Conservation (phyloP, 768 basidiomycete species). For the Pleurotus citrinopileatus region DNA sequence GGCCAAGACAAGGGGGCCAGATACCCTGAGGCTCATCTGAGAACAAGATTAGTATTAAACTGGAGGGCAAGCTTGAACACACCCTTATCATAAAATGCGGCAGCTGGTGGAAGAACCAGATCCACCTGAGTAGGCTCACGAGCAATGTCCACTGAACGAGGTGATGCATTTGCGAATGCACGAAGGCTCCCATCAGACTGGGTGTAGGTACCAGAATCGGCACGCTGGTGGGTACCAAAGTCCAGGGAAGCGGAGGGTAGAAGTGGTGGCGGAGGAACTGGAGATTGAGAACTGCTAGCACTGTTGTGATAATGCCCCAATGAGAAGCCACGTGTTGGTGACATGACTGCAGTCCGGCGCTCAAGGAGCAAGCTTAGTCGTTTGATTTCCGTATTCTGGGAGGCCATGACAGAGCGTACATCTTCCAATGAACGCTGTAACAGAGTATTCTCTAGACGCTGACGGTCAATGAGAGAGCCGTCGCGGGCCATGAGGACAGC, state of each 20-base stretch:
- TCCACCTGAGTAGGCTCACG: slow-evolving; percentile 16
- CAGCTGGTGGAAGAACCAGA: slow-evolving; percentile 19
- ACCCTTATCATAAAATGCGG: slow-evolving; percentile 19
- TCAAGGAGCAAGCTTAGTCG: slow-evolving; percentile 9
- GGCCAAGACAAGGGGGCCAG: slow-evolving; percentile 20
- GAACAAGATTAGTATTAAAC: neutral
- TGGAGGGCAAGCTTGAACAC: too few relatives aligned
- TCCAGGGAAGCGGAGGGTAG: neutral
- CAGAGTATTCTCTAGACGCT: slow-evolving; percentile 18
- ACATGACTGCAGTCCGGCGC: slow-evolving; percentile 16
- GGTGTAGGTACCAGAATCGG: slow-evolving; percentile 1
- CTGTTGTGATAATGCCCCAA: neutral
- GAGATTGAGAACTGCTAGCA: neutral
- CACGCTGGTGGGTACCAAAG: neutral
- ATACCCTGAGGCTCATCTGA: slow-evolving; percentile 12
- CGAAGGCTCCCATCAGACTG: neutral
- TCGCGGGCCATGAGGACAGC: slow-evolving; percentile 16
- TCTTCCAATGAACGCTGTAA: slow-evolving; percentile 19
- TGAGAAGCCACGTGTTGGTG: slow-evolving; percentile 16
- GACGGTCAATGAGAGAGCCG: slow-evolving; percentile 19
- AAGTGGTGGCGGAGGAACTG: neutral
- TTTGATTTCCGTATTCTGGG: neutral
- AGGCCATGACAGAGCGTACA: slow-evolving; percentile 5
- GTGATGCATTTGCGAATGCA: slow-evolving; percentile 12
- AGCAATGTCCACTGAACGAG: neutral